These are phyloP conservation scores for Colletotrichum horii DNA, from an alignment of 2,329 filamentous ascomycete species.

Conservation along the genomic window DNA sequence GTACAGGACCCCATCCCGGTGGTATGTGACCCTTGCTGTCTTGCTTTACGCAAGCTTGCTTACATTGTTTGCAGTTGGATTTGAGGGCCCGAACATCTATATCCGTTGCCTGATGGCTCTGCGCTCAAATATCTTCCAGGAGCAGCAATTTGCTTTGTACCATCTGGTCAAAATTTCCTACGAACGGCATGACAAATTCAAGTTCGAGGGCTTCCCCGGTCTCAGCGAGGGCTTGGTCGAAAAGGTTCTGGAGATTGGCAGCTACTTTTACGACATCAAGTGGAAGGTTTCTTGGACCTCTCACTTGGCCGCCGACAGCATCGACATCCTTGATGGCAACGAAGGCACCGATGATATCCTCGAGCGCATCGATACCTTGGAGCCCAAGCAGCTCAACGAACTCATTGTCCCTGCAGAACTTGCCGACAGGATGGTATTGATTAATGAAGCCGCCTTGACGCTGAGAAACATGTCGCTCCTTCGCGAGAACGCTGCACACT, in stretches of 20 bases:
- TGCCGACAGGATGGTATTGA: slow-evolving; percentile 72
- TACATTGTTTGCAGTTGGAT: slow-evolving; percentile 48
- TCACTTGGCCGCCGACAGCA: slow-evolving; percentile 46
- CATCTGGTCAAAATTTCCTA: slow-evolving; percentile 95
- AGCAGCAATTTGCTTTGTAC: slow-evolving; percentile 92
- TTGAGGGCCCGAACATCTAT: slow-evolving; percentile 88
- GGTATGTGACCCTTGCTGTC: slow-evolving; percentile 50
- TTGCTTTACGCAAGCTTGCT: not conserved
- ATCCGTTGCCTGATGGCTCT: slow-evolving; percentile 85
- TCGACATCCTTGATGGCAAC: slow-evolving; percentile 48
- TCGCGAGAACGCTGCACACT: slow-evolving; percentile 83
- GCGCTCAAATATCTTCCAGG: slow-evolving; percentile 77
- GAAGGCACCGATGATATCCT: slow-evolving; percentile 61
- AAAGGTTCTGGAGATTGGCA: slow-evolving; percentile 80
- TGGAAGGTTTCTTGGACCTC: slow-evolving; percentile 78
- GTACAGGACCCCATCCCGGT: slow-evolving; percentile 54
- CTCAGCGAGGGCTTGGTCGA: slow-evolving; percentile 88
- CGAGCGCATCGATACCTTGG: slow-evolving; percentile 71
- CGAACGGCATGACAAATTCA: slow-evolving; percentile 93
- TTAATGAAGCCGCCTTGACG: slow-evolving; percentile 87
- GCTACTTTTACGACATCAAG: slow-evolving; percentile 79
- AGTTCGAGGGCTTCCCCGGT: slow-evolving; percentile 89
- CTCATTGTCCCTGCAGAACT: slow-evolving; percentile 77
- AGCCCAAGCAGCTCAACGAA: slow-evolving; percentile 60
- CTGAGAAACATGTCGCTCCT: slow-evolving; percentile 96